These are phyloP conservation scores for Plenodomus lindquistii DNA, from an alignment of 2,329 filamentous ascomycete genomes.

Conservation along the genomic window DNA sequence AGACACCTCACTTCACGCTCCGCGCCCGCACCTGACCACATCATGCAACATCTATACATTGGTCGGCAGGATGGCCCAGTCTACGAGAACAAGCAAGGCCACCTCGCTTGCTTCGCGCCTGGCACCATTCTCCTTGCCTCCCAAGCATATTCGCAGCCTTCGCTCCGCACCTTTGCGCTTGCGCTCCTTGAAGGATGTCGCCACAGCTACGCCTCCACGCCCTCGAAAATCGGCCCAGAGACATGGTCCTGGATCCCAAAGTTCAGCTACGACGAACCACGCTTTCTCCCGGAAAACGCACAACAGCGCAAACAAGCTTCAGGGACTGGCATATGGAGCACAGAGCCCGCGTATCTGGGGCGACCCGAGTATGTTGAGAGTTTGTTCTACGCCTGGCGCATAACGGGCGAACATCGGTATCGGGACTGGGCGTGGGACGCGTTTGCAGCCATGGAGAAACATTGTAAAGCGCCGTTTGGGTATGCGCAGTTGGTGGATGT, in stretches of 20 bases:
- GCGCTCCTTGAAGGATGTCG: constrained; percentile 48
- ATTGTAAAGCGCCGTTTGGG: constrained; percentile 45
- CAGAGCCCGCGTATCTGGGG: constrained; percentile 38
- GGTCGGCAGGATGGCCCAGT: constrained; percentile 37
- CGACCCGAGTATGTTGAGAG: constrained; percentile 47
- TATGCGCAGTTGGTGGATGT: constrained; percentile 46
- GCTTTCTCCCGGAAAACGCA: constrained; percentile 31
- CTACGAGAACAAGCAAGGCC: constrained; percentile 45
- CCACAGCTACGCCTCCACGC: constrained; percentile 43
- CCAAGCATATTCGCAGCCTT: constrained; percentile 33
- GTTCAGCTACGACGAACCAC: constrained; percentile 36
- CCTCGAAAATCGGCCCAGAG: constrained; percentile 46
- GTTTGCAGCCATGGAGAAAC: constrained; percentile 41
- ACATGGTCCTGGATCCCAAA: constrained; percentile 46
- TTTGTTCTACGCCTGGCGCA: constrained; percentile 48
- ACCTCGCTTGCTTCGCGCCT: constrained; percentile 47
- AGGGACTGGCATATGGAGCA: constrained; percentile 40
- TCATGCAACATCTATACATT: constrained; percentile 47
- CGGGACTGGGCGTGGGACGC: constrained; percentile 50
- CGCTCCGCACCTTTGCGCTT: constrained; percentile 42
- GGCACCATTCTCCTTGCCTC: constrained; percentile 47
- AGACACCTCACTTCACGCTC: constrained; percentile 43
- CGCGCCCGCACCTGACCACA: constrained; percentile 34
- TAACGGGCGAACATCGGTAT: constrained; percentile 46
- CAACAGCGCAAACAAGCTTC: constrained; percentile 36